Conservation (phyloP, 805 yeast species). For the Wickerhamomyces xylosicus region DNA sequence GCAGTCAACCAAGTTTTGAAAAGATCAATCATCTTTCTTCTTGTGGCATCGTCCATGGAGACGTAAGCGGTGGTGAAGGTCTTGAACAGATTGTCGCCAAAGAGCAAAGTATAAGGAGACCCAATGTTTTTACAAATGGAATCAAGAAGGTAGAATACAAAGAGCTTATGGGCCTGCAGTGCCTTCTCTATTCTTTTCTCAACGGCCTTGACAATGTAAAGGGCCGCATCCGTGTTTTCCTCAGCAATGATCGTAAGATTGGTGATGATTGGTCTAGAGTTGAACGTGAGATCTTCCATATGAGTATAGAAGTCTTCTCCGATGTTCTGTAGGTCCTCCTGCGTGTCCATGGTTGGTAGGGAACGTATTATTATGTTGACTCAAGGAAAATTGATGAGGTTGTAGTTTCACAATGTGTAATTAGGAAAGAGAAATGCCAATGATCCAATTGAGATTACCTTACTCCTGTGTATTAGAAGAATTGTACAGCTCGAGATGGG, state of each 20-base stretch:
- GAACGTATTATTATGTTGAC: too few relatives aligned
- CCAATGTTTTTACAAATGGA: slow-evolving; percentile 90
- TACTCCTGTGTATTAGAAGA: too few relatives aligned
- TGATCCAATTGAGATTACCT: too few relatives aligned
- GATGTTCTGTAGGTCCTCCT: slow-evolving; percentile 15
- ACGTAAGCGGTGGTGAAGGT: slow-evolving; percentile 70
- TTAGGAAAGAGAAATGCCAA: too few relatives aligned
- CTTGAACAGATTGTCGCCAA: slow-evolving; percentile 60
- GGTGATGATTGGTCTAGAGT: slow-evolving; percentile 83
- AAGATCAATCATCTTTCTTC: slow-evolving; percentile 64
- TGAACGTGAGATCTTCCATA: slow-evolving; percentile 69
- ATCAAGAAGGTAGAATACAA: slow-evolving; percentile 75
- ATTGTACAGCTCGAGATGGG: too few relatives aligned
- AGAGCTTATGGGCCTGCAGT: slow-evolving; percentile 77
- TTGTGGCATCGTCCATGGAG: slow-evolving; percentile 64
- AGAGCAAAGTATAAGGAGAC: slow-evolving; percentile 73
- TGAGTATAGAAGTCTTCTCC: slow-evolving; percentile 60
- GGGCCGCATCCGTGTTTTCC: slow-evolving; percentile 72
- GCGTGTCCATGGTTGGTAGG: too few relatives aligned
- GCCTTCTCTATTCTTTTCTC: slow-evolving; percentile 66
- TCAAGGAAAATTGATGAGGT: too few relatives aligned
- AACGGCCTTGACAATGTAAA: slow-evolving; percentile 66
- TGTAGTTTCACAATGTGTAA: too few relatives aligned
- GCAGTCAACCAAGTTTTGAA: slow-evolving; percentile 85
- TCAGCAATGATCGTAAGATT: slow-evolving; percentile 78